Evolutionary conservation across 176 grass and related monocot genomes (phyloP), one percentile per base, ranked within the genome.

Genomic region (Carex pumila): DNA sequence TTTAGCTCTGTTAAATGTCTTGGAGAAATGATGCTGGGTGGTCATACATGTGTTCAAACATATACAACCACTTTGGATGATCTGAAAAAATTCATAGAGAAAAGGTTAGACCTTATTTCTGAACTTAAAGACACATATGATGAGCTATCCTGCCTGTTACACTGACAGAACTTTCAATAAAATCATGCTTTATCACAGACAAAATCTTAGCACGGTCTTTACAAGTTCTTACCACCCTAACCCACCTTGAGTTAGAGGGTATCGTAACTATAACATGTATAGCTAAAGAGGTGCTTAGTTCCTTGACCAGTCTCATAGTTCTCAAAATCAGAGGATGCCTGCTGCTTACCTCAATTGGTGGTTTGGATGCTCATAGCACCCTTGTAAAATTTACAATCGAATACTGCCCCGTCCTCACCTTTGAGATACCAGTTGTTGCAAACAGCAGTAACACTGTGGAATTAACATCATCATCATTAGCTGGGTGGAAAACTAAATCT

Each of bases 211-310:
- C 47, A 0, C 12, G 5, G 11, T 75, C 71, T 6, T 3, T 75
- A 3, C 43, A 75, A 50, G 19, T 12, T 53, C 45, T 53, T 53
- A 53, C 45, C 45, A 30, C 19, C 45, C 71, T 75, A 5, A 75
- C 45, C 21, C 45, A 75, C 43, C 21, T 75, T 21, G 15, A 0
- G 52, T 53, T 75, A 53, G 45, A 15, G 19, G 71, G 53, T 75
- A 75, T 75, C 45, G 15, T 75, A 75, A 75, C 71, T 6, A 75
- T 75, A 0, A 75, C 45, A 15, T 75, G 19, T 75, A 75, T 75
- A 52, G 1, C 19, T 6, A 74, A 74, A 30, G 71, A 74, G 71
- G 71, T 74, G 19, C 71, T 74, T 74, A 29, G 4, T 50, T 74
- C 71, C 11, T 11, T 74, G 45, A 74, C 25, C 2, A 30, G 2